A percentile compares a stretch with the other conserved stretches of the same genome.
Conservation (phyloP, 73 alveolate genomes). For the Diophrys appendiculata region DNA sequence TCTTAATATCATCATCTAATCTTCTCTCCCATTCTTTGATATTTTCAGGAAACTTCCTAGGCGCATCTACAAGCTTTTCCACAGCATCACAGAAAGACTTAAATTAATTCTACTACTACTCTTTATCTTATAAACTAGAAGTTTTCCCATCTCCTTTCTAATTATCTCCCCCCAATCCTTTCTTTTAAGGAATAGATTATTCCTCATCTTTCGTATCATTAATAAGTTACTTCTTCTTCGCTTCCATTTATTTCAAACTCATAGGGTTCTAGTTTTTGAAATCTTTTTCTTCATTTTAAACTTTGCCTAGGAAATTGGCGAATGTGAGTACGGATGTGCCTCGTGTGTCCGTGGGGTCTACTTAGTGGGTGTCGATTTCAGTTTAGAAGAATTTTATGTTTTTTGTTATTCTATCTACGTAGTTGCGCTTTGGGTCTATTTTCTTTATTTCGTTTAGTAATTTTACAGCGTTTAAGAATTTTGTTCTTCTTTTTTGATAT, state of each 20-base stretch:
- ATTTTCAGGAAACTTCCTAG: conserved; percentile 7
- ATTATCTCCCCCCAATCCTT: not conserved
- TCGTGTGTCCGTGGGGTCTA: not conserved
- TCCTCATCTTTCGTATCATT: not conserved
- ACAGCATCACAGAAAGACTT: conserved; percentile 1
- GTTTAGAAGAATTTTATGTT: not conserved
- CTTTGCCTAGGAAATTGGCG: not conserved
- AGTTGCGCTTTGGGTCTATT: not conserved
- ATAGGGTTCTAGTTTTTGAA: not conserved
- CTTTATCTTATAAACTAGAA: not conserved
- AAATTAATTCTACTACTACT: conserved; percentile 1
- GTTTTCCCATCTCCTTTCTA: not conserved
- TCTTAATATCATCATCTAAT: conserved; percentile 3
- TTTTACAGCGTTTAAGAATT: not conserved
- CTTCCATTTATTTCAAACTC: conserved; percentile 25
- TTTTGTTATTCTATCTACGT: not conserved
- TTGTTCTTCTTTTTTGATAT: conserved; percentile 1
- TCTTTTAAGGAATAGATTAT: not conserved
- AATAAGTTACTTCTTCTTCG: conserved; percentile 11
- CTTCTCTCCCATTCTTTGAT: conserved; percentile 14
- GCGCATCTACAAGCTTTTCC: conserved; percentile 4
- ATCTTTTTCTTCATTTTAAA: not conserved
- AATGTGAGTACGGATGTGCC: not conserved
- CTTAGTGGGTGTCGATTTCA: not conserved
- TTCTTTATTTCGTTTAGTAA: conserved; percentile 11